Evolutionary conservation across 176 grass and related monocot genomes (phyloP).

Genomic region (Zizania latifolia): DNA sequence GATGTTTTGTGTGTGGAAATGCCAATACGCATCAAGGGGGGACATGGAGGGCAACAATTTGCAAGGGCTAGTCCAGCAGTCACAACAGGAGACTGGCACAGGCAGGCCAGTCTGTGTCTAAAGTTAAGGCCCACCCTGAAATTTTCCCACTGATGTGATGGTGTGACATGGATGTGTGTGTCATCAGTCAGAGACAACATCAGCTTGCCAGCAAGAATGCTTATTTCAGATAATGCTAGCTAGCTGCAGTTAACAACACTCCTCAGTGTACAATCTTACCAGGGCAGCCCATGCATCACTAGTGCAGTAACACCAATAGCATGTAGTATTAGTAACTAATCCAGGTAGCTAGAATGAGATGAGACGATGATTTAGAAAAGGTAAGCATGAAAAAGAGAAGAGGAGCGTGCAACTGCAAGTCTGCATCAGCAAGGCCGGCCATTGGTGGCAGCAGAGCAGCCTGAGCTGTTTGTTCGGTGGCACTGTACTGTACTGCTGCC

Average conservation of each 20-base stretch:
- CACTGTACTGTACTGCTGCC: constrained; percentile 36
- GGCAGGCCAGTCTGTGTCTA: constrained; percentile 26
- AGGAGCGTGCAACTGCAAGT: not conserved
- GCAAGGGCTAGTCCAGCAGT: not conserved
- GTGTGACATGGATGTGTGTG: constrained; percentile 13
- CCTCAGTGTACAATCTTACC: too few species aligned
- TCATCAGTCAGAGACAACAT: not conserved
- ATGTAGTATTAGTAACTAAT: not conserved
- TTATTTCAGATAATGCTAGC: too few species aligned
- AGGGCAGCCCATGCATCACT: too few species aligned
- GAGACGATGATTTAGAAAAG: not conserved
- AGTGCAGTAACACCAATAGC: too few species aligned
- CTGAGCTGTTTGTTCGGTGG: constrained; percentile 55
- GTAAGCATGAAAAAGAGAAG: not conserved
- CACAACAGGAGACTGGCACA: constrained; percentile 20
- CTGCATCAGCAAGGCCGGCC: not conserved
- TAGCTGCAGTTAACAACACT: too few species aligned
- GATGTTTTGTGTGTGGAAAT: constrained; percentile 5
- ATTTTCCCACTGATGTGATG: constrained; percentile 23
- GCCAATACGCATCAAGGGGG: not conserved
- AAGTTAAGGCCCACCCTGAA: constrained; percentile 20
- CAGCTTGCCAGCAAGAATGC: too few species aligned
- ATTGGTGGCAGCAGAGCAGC: constrained; percentile 26
- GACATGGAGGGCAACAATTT: not conserved
- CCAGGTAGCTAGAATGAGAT: not conserved